These are phyloP conservation scores for Aegilops sharonensis DNA, from an alignment of 176 grass and related monocot species.

Conservation along the genomic window DNA sequence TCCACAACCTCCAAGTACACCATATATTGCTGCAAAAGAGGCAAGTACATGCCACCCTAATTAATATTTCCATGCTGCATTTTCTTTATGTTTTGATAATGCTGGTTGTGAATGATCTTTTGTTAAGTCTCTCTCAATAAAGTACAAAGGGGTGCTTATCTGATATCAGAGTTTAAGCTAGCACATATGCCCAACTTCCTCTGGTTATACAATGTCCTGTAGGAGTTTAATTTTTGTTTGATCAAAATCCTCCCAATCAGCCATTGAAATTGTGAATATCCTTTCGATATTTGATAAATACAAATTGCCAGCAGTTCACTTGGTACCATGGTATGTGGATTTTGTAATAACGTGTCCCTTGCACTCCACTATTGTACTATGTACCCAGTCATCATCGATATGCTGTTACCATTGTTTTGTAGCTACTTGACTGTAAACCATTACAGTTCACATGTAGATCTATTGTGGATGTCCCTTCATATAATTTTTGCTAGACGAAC, in stretches of 20 bases:
- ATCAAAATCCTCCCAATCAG: background rate
- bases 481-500: background rate
- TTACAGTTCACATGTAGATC: conserved; percentile 4
- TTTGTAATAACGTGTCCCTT: background rate
- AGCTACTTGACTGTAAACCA: background rate
- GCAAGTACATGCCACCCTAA: conserved; percentile 33
- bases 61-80: background rate
- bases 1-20: conserved; percentile 51
- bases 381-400: background rate
- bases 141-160: background rate
- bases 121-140: background rate
- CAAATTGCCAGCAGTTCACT: background rate
- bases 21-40: conserved; percentile 66
- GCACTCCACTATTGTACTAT: background rate
- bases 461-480: background rate
- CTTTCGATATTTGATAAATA: background rate
- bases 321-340: background rate
- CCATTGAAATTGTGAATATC: background rate
- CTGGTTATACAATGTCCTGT: background rate
- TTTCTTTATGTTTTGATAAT: background rate
- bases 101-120: background rate
- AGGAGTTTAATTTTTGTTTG: background rate
- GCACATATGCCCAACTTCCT: background rate
- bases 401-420: background rate
- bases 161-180: background rate